A percentile compares a stretch with the other conserved stretches of the same genome.
Conservation (phyloP, 208 protist species). For the Leishmania tarentolae region DNA sequence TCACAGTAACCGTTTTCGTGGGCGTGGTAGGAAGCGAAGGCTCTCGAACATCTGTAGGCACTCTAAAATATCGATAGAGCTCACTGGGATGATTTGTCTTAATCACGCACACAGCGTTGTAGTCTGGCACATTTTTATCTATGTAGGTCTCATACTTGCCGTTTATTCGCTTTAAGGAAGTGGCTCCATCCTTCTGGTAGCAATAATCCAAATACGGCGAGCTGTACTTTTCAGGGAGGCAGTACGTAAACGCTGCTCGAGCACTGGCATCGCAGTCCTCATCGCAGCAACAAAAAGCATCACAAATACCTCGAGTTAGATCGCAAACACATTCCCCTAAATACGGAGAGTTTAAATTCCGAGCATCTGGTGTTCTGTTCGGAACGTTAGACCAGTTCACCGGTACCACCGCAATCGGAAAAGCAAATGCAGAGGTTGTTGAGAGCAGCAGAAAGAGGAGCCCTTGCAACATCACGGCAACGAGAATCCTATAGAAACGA, state of each 20-base stretch:
- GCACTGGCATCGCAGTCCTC: conserved; percentile 48
- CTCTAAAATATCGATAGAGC: conserved; percentile 66
- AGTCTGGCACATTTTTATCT: conserved; percentile 38
- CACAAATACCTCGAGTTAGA: conserved; percentile 61
- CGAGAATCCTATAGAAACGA: not conserved
- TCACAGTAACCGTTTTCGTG: not conserved
- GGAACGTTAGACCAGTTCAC: conserved; percentile 56
- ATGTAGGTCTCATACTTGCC: conserved; percentile 42
- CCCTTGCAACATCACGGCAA: not conserved
- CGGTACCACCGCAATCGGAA: conserved; percentile 31
- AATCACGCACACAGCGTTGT: conserved; percentile 60
- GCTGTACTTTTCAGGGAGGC: conserved; percentile 55
- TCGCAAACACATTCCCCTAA: conserved; percentile 81
- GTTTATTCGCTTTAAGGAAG: conserved; percentile 41
- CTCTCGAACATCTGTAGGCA: conserved; percentile 51
- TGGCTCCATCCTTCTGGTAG: conserved; percentile 40
- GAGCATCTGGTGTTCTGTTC: conserved; percentile 20
- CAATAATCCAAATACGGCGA: conserved; percentile 63
- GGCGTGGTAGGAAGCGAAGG: conserved; percentile 9
- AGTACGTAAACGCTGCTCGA: conserved; percentile 46
- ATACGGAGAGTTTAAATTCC: conserved; percentile 77
- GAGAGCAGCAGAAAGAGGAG: conserved; percentile 5
- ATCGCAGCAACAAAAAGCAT: conserved; percentile 83
- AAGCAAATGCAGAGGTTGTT: conserved; percentile 19
- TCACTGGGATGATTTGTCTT: conserved; percentile 61